A percentile compares a stretch with the other conserved stretches of the same genome.
These are phyloP conservation scores for Salix arbutifolia DNA, from an alignment of 345 rosid species.

Conservation along the genomic window DNA sequence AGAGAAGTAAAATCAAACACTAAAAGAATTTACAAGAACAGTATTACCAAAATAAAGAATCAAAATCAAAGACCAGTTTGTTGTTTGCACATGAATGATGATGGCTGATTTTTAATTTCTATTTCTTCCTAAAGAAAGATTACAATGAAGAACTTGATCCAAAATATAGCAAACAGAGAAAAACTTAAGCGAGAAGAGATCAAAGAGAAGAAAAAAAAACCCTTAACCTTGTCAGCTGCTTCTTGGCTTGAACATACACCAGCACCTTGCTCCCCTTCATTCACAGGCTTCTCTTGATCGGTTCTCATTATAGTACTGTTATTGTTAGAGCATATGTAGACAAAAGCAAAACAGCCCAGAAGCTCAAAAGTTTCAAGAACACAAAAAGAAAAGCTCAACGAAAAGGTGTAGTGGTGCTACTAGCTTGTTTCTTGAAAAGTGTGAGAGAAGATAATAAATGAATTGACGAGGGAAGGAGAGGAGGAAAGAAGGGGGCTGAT, in stretches of 20 bases:
- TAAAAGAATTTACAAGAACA: no score
- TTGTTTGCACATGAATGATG: no score
- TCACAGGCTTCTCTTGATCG: constrained; percentile 20
- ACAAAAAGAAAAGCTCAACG: neutral
- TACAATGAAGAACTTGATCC: neutral
- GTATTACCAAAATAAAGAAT: no score
- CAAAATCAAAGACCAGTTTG: no score
- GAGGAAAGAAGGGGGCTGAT: neutral
- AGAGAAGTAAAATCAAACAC: no score
- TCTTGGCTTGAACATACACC: constrained; percentile 20
- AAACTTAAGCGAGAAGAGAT: neutral
- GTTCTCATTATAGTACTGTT: constrained; percentile 20
- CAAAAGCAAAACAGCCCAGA: constrained; percentile 7
- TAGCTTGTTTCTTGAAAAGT: constrained; percentile 1
- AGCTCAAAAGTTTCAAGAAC: neutral
- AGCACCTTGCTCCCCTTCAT: neutral
- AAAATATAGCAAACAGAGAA: neutral
- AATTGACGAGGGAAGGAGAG: neutral
- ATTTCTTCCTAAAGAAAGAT: neutral
- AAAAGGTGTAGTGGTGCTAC: neutral
- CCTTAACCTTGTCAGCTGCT: constrained; percentile 18
- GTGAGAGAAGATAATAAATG: neutral
- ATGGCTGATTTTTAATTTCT: neutral
- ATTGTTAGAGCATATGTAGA: neutral
- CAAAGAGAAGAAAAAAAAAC: neutral